These are phyloP conservation scores for Polytolypa hystricis DNA, from an alignment of 2,329 filamentous ascomycete genomes.

Conservation along the genomic window DNA sequence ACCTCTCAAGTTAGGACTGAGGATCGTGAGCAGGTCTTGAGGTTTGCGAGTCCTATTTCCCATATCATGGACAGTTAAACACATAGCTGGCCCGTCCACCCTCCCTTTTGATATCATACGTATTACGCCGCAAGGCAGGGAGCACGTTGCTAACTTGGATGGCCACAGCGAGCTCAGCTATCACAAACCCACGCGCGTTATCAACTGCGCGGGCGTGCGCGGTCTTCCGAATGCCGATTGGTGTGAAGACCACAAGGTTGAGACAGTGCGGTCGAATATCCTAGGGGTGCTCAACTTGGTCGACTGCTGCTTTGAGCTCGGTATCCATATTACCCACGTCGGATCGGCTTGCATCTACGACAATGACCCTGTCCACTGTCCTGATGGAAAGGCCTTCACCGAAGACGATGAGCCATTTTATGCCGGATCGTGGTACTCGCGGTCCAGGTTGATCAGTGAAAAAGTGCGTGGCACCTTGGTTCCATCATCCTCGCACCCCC, in stretches of 20 bases:
- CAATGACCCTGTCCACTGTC: constrained; percentile 51
- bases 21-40: background rate
- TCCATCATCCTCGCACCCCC: too few relatives aligned
- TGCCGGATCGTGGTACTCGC: constrained; percentile 56
- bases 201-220: constrained; percentile 56
- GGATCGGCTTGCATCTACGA: constrained; percentile 51
- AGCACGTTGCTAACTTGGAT: too few relatives aligned
- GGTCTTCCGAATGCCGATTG: constrained; percentile 60
- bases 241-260: constrained; percentile 59
- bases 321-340: constrained; percentile 54
- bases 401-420: constrained; percentile 57
- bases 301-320: constrained; percentile 48
- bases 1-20: background rate
- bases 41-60: too few relatives aligned
- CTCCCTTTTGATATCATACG: too few relatives aligned
- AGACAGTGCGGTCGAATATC: constrained; percentile 56
- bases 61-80: too few relatives aligned
- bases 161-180: constrained; percentile 44
- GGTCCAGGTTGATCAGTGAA: constrained; percentile 55
- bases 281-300: constrained; percentile 54
- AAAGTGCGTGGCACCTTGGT: constrained; percentile 37
- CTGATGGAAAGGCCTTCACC: constrained; percentile 48
- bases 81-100: too few relatives aligned
- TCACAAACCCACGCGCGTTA: constrained; percentile 53
- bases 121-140: too few relatives aligned